Base-by-base conservation (phyloP, 805 yeast genomes). In the Blastobotrys robertii region DNA sequence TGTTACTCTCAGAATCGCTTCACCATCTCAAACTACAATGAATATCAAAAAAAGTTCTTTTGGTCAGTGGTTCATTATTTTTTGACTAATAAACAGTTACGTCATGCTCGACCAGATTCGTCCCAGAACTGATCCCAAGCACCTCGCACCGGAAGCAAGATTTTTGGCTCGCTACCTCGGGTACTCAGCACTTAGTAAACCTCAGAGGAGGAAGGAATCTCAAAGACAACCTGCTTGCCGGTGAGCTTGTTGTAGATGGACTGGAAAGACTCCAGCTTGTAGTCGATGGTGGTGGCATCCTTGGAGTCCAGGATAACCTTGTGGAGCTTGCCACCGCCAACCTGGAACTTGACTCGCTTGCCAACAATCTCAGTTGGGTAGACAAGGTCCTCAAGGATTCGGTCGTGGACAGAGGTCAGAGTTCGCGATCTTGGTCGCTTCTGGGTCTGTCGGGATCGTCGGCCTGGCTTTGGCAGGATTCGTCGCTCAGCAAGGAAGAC, bases 371-470 rank as follows among this genome's bases (percentile, higher is more conserved):
- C 97, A 61, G 97, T 88, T 74, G 98, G 98, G 97, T 83, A 90
- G 59, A 92, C 98, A 68, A 90, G 79, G 75, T 90, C 98, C 77
- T 92, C 98, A 72, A 90, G 85, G 76, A 90, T 76, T 73, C 86
- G 85, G 76, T 92, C 97, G 74, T 90, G 98, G 60, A 90, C 98
- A 67, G 97, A 87, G 62, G 96, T 81, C 72, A 92, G 79, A 66
- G 98, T 90, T 84, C 98, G 87, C 64, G 97, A 88, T 79, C 95
- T 86, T 72, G 98, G 98, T 81, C 98, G 88, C 88, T 92, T 88
- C 78, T 92, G 98, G 64, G 70, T 73, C 72, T 81, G 84, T 79
- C 87, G 85, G 52, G 95, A 77, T 67, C 81, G 63, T 77, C 97
- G 87, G 66, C 94, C 84, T 71, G 97, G 97, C 81, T 86, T 90